Evolutionary conservation across 345 rosid genomes (phyloP), one percentile per base, ranked within the genome.

Genomic region (Cochlearia excelsa): DNA sequence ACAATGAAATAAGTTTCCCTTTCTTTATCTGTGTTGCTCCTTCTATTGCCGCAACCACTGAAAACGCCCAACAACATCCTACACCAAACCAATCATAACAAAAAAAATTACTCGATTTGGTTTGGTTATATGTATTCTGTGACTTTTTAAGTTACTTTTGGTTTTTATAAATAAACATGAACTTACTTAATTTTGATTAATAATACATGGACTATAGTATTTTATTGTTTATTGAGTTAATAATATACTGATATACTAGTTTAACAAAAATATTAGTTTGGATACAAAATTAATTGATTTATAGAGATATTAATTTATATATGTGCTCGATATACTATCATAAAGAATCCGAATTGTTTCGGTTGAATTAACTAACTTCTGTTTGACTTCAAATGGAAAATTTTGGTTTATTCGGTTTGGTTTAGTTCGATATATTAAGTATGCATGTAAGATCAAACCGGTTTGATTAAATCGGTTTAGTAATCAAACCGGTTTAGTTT

Each of bases 41-140:
- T 74, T 86, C 87, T 3, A 79, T 54, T 2, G 86, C 86, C 30
- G 81, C 89, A 26, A 81, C 81, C 2, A 83, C 79, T 11, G 89
- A 77, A 78, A 89, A 89, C 34, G 95, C 91, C 97, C 97, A 86
- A 28, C 87, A 86, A 54, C 81, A 70, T 54, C 75, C 91, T 82
- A 35, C 5, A 35, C 30, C 23, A 16, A 16, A 16, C 23, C 23
- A 16, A 16, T 16, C 23, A 16, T 16, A 16, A 16, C 23, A 16
- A 16, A 16, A 16, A 16, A 16, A 16, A 16, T 16, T 35, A 34
- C 10, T 52, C 11, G 11, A 16, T 35, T 9, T 23, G 30, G 42
- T 52, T 34, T 1, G 42, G 1, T 7, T 16, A 16, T 30, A 10
- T 50, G 31, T 50, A 10, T 23, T 10, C 8, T 6, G 0, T 11